These are phyloP conservation scores for Pichia sp. DNA, from an alignment of 1,139 yeast genomes.

Conservation along the genomic window DNA sequence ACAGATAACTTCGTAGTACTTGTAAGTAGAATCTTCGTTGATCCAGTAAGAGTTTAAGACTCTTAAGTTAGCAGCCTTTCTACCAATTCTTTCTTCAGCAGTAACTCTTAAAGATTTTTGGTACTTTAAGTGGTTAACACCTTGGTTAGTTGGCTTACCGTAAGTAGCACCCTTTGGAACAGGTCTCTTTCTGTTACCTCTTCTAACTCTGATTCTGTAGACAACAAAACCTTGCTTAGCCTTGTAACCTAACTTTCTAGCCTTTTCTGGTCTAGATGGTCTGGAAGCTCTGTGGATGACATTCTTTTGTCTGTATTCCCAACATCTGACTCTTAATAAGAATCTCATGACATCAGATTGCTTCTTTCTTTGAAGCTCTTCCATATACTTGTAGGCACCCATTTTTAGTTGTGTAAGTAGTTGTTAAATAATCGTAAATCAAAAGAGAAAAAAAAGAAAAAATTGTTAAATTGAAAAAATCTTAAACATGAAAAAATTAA, in stretches of 20 bases:
- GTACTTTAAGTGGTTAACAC: constrained; percentile 98
- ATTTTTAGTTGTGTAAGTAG: constrained; percentile 29
- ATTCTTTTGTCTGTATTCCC: constrained; percentile 99
- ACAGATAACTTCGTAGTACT: constrained; percentile 95
- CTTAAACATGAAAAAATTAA: no score
- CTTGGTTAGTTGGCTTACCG: constrained; percentile 99
- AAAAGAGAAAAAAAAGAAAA: background rate
- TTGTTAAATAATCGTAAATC: background rate
- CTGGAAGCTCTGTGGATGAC: constrained; percentile 98
- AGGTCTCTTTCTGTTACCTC: constrained; percentile 99
- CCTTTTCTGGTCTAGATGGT: constrained; percentile 99
- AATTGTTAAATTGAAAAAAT: no score
- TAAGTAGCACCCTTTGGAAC: constrained; percentile 99
- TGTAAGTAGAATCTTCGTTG: constrained; percentile 99
- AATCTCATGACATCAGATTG: constrained; percentile 99
- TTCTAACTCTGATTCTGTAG: constrained; percentile 98
- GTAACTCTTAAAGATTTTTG: constrained; percentile 97
- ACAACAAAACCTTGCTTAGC: constrained; percentile 99
- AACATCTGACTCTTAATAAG: constrained; percentile 99
- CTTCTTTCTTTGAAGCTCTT: constrained; percentile 99
- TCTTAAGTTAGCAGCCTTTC: constrained; percentile 98
- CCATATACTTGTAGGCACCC: constrained; percentile 99
- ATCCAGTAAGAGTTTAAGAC: constrained; percentile 99
- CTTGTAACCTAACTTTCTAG: constrained; percentile 99
- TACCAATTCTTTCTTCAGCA: constrained; percentile 99